Conservation (phyloP, 2,329 filamentous ascomycete species). For the Pyricularia sp. region DNA sequence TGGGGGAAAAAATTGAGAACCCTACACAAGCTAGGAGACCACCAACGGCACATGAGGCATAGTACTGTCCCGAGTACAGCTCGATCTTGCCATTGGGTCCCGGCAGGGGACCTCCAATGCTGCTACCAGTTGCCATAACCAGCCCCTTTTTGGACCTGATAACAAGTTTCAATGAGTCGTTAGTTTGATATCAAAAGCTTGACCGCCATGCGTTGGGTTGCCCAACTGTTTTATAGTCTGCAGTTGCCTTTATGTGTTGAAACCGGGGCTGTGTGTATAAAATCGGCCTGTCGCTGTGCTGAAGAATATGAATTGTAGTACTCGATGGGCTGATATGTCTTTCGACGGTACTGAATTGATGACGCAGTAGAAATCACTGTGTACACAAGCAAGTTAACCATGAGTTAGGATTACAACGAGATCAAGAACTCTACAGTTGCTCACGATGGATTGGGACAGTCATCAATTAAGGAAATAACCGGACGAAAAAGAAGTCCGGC, state of each 20-base stretch:
- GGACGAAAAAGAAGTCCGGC: background rate
- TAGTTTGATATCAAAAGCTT: background rate
- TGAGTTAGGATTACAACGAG: background rate
- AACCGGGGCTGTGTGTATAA: no score
- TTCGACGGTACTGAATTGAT: background rate
- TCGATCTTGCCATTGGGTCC: constrained; percentile 53
- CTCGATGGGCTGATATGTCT: background rate
- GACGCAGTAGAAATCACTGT: background rate
- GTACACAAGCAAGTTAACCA: no score
- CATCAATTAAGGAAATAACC: background rate
- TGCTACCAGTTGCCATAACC: background rate
- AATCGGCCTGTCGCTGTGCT: no score
- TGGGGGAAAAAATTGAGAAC: constrained; percentile 15
- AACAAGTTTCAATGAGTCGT: background rate
- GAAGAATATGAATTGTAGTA: background rate
- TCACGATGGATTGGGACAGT: background rate
- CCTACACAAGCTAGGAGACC: constrained; percentile 72
- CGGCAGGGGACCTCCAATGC: background rate
- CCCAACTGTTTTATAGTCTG: background rate
- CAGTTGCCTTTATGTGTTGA: background rate
- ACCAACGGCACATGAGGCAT: constrained; percentile 75
- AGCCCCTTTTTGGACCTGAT: background rate
- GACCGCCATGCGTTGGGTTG: background rate
- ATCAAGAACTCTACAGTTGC: background rate
- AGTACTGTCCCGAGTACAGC: constrained; percentile 71